phyloP scores from a whole-genome alignment of 1,284 basidiomycete species.

The Papiliotrema flavescens region DNA sequence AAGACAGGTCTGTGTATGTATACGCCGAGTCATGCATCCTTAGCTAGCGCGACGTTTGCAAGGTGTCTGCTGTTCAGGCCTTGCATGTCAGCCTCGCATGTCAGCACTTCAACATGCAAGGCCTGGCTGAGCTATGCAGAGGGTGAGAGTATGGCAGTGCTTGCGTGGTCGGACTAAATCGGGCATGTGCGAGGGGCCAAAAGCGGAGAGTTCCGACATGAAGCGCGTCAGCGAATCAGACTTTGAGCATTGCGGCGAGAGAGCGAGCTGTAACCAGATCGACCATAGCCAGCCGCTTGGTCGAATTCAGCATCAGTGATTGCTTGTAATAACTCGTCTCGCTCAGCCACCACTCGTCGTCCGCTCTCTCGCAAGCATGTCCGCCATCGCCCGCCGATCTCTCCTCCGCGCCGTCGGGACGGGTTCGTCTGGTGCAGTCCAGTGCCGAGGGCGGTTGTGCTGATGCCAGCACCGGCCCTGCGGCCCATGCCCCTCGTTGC shows the following conservation, averaged over 20 bases:
- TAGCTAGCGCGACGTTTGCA: no score
- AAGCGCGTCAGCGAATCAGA: background rate
- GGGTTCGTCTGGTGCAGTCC: background rate
- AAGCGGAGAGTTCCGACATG: background rate
- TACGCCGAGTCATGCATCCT: background rate
- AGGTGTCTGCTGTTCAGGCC: no score
- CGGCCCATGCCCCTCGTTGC: conserved; percentile 1
- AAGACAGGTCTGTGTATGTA: background rate
- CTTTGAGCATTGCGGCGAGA: background rate
- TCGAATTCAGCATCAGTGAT: background rate
- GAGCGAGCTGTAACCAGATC: no score
- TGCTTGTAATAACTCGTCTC: background rate
- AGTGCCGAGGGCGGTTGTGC: background rate
- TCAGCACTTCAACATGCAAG: no score
- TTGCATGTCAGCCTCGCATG: no score
- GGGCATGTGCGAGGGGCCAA: background rate
- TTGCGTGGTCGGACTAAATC: background rate
- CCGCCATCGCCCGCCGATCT: conserved; percentile 3
- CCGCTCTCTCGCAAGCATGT: background rate
- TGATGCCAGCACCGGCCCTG: conserved; percentile 2
- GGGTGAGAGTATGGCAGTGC: background rate
- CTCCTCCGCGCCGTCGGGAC: conserved; percentile 1
- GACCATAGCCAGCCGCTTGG: background rate
- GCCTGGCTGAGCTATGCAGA: background rate
- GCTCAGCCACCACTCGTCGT: background rate